Percentiles rank a stretch among this genome's conserved stretches.
Conservation (phyloP, 1,284 basidiomycete genomes). For the Porogramme epimiltina region DNA sequence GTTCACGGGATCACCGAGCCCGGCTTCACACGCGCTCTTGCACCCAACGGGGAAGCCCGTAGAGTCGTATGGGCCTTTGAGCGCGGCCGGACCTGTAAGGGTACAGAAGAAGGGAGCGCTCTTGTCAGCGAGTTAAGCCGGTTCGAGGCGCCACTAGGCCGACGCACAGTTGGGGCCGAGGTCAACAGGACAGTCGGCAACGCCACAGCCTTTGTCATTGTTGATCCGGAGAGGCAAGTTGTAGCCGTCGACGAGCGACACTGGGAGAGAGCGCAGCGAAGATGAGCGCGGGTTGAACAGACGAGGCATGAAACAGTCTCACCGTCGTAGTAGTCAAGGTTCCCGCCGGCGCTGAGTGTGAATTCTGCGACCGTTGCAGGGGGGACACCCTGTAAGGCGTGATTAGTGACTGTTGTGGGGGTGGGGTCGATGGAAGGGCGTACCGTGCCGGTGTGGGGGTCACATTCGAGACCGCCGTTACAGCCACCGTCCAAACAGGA, state of each 20-base stretch:
- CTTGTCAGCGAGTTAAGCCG: not conserved
- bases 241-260: constrained; percentile 40
- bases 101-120: not conserved
- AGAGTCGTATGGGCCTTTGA: constrained; percentile 36
- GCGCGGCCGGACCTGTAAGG: constrained; percentile 33
- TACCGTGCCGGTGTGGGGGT: constrained; percentile 39
- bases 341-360: constrained; percentile 34
- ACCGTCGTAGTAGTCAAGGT: constrained; percentile 43
- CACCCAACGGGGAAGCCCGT: constrained; percentile 44
- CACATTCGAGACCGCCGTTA: constrained; percentile 49
- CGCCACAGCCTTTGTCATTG: constrained; percentile 43
- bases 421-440: constrained; percentile 14
- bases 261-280: not conserved
- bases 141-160: not conserved
- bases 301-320: constrained; percentile 1
- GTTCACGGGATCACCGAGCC: constrained; percentile 34
- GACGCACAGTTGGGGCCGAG: constrained; percentile 39
- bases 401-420: no score
- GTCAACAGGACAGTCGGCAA: constrained; percentile 45
- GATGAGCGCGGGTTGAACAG: not conserved
- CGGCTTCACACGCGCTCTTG: constrained; percentile 44
- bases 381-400: constrained; percentile 30
- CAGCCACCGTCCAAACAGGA: constrained; percentile 47
- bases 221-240: constrained; percentile 43
- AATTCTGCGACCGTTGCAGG: constrained; percentile 44